Evolutionary conservation across 176 grass and related monocot genomes (phyloP), one percentile per base, ranked within the genome.

Genomic region (Leersia perrieri): DNA sequence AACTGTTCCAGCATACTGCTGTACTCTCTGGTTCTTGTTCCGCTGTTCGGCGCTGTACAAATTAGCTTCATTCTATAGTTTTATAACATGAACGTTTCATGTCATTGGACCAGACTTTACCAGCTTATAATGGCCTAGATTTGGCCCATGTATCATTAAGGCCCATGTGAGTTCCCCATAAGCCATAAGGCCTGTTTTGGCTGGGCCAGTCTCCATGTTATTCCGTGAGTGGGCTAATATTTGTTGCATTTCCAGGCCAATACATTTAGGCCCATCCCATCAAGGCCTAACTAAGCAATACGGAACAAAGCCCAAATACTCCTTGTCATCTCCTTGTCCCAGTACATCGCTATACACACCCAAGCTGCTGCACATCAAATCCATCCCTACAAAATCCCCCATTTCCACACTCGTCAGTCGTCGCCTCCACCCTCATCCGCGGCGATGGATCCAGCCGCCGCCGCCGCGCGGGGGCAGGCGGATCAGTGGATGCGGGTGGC

Each of bases 401-500:
- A 51, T 4, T 4, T 23, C 73, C 8, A 67, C 12, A 47, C 10
- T 73, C n/a, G n/a, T 28, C n/a, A 7, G 42, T 70, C 22, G 2
- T 16, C 82, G 5, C 62, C 80, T 30, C 74, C 60, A 12, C 42
- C 39, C 75, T 4, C 33, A 25, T 29, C 44, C 32, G 6, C 76
- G 65, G 1, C 13, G 15, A 94, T 91, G 89, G 90, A 86, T 82
- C 72, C 85, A 82, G 32, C 73, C 72, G 79, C 58, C 72, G 79
- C 58, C 68, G 79, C n/a, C 38, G 65, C 82, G 23, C 67, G 80
- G 22, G 75, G 25, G 70, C 72, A 78, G 49, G 90, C 86, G 39
- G 85, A 85, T 63, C 83, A 87, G 74, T 92, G 80, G 70, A 33
- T 91, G 15, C 58, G 36, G 29, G 85, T 98, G 1, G 86, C 90